phyloP scores from a whole-genome alignment of 306 rosid species.

The Fragaria ananassa region DNA sequence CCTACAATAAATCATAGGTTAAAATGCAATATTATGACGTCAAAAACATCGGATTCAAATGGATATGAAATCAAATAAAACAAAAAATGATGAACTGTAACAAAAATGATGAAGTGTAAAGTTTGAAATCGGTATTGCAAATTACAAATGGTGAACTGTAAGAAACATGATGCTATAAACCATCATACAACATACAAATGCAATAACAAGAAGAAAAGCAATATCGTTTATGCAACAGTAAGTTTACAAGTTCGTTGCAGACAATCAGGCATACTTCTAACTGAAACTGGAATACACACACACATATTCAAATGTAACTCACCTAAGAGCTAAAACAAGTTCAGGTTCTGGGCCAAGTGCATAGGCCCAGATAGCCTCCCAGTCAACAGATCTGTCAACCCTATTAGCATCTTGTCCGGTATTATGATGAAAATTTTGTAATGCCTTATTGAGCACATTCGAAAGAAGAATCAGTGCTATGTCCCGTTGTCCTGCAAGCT shows the following conservation, averaged over 20 bases:
- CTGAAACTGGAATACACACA: constrained; percentile 22
- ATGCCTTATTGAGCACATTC: constrained; percentile 72
- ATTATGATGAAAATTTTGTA: constrained; percentile 45
- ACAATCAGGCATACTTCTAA: neutral
- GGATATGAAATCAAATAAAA: neutral
- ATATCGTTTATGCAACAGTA: neutral
- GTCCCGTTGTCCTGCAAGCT: constrained; percentile 92
- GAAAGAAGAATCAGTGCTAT: constrained; percentile 73
- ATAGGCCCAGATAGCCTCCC: constrained; percentile 94
- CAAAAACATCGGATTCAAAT: constrained; percentile 8
- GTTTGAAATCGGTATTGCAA: neutral
- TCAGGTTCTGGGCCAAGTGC: constrained; percentile 97
- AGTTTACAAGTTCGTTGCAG: neutral
- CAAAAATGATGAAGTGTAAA: neutral
- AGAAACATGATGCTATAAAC: neutral
- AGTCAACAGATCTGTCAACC: constrained; percentile 53
- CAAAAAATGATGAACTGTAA: neutral
- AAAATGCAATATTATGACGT: constrained; percentile 5
- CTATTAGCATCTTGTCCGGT: constrained; percentile 30
- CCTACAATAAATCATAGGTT: constrained; percentile 41
- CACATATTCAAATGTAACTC: constrained; percentile 21
- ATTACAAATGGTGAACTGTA: neutral
- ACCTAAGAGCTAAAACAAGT: constrained; percentile 86
- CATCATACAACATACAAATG: neutral
- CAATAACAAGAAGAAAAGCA: neutral